Evolutionary conservation across 768 basidiomycete species (phyloP).

Genomic region (Psilocybe sp.): DNA sequence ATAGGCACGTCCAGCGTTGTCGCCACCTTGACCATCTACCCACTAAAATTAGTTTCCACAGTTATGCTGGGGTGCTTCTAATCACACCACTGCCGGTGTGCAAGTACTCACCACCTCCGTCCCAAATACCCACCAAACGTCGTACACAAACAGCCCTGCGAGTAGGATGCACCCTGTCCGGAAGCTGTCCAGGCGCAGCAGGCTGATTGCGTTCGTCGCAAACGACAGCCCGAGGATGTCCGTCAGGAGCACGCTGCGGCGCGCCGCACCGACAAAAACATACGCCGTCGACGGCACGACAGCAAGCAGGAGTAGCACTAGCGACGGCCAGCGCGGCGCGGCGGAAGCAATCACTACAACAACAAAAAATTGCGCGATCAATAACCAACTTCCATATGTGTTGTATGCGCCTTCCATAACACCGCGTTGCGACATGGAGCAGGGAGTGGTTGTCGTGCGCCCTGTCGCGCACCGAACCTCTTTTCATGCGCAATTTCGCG

Average conservation of each 20-base stretch:
- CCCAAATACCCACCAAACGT: constrained; percentile 94
- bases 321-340: constrained; percentile 56
- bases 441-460: not conserved
- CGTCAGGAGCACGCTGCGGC: constrained; percentile 69
- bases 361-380: not conserved
- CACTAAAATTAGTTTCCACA: not conserved
- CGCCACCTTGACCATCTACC: constrained; percentile 91
- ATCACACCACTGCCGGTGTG: not conserved
- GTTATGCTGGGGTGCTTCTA: not conserved
- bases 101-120: constrained; percentile 79
- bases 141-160: constrained; percentile 85
- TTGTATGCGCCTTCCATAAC: too few species aligned
- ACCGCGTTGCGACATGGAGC: too few species aligned
- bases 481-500: constrained; percentile 37
- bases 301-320: constrained; percentile 56
- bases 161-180: constrained; percentile 81
- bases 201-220: constrained; percentile 71
- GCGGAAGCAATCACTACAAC: constrained; percentile 32
- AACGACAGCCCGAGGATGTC: constrained; percentile 79
- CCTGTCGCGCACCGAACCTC: constrained; percentile 25
- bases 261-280: constrained; percentile 36
- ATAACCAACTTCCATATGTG: too few species aligned
- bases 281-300: constrained; percentile 67
- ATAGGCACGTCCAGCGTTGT: constrained; percentile 89
- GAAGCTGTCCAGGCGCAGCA: constrained; percentile 89